A percentile compares a stretch with the other conserved stretches of the same genome.
Evolutionary conservation across 2,329 filamentous ascomycete genomes (phyloP).

Genomic region (Fonsecaea nubica): DNA sequence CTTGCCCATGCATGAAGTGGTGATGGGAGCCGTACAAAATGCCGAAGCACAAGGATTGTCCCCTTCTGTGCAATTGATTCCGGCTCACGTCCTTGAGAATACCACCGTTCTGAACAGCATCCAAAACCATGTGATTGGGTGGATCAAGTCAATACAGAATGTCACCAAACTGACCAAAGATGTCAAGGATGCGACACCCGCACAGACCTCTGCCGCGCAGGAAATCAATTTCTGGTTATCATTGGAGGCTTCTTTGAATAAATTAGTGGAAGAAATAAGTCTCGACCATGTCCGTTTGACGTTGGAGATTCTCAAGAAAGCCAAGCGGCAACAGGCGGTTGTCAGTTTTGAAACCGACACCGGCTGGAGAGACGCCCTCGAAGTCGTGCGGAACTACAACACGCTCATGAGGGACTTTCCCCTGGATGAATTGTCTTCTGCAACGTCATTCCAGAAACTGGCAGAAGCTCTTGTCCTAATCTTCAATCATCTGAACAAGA

Average conservation of each 20-base stretch:
- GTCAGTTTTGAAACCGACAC: conserved; percentile 97
- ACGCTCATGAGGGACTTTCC: conserved; percentile 98
- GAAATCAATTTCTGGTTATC: conserved; percentile 99
- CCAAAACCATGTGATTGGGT: conserved; percentile 91
- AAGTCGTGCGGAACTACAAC: conserved; percentile 98
- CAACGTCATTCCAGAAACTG: conserved; percentile 85
- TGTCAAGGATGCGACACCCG: conserved; percentile 49
- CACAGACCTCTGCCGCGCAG: conserved; percentile 82
- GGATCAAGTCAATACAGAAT: conserved; percentile 98
- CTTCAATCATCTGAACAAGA: conserved; percentile 95
- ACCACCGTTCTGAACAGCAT: conserved; percentile 92
- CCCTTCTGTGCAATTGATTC: conserved; percentile 79
- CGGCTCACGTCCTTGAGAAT: conserved; percentile 77
- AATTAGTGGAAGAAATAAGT: conserved; percentile 85
- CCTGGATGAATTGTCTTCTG: conserved; percentile 89
- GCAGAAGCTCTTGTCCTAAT: conserved; percentile 88
- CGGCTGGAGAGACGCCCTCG: conserved; percentile 91
- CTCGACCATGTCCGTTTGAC: conserved; percentile 90
- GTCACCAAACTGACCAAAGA: conserved; percentile 95
- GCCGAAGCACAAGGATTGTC: conserved; percentile 71
- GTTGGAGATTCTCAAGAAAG: conserved; percentile 92
- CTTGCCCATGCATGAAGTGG: conserved; percentile 83
- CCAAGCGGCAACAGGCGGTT: conserved; percentile 96
- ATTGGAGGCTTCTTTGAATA: conserved; percentile 91
- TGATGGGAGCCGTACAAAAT: conserved; percentile 83